Conservation (phyloP, 768 basidiomycete species). For the Russula sp. region DNA sequence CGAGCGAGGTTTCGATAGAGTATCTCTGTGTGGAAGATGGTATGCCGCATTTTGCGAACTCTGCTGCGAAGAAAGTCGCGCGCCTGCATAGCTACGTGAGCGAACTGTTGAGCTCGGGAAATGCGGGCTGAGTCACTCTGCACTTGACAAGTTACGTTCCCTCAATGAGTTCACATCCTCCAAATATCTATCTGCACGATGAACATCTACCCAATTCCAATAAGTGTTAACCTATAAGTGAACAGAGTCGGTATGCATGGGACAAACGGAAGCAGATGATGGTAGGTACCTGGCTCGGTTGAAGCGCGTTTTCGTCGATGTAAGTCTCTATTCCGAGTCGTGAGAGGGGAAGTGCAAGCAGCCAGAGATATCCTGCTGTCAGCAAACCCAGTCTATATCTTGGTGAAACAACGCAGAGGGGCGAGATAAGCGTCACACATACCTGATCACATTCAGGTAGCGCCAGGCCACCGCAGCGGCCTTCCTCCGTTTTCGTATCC, state of each 20-base stretch:
- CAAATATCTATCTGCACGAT: conserved; percentile 76
- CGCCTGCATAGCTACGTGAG: conserved; percentile 40
- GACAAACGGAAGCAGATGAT: conserved; percentile 6
- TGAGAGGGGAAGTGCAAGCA: conserved; percentile 65
- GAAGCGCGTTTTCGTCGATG: conserved; percentile 93
- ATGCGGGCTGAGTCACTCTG: conserved; percentile 48
- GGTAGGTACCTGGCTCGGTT: conserved; percentile 72
- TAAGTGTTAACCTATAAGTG: conserved; percentile 72
- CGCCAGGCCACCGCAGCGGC: background rate
- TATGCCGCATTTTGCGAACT: conserved; percentile 73
- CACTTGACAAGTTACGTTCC: conserved; percentile 55
- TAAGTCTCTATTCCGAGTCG: conserved; percentile 62
- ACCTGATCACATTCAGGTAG: conserved; percentile 16
- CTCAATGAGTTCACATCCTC: conserved; percentile 56
- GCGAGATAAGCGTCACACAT: background rate
- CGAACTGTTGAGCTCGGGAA: background rate
- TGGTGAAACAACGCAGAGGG: conserved; percentile 4
- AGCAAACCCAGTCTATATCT: conserved; percentile 48
- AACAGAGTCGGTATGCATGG: background rate
- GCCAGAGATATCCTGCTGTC: conserved; percentile 69
- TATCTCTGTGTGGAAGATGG: conserved; percentile 64
- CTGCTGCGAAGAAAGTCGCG: conserved; percentile 48
- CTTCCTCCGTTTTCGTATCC: conserved; percentile 16
- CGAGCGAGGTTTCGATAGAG: conserved; percentile 41
- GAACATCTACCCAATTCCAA: conserved; percentile 90